phyloP scores from a whole-genome alignment of 805 yeast genomes.

The Blastobotrys peoriensis region DNA sequence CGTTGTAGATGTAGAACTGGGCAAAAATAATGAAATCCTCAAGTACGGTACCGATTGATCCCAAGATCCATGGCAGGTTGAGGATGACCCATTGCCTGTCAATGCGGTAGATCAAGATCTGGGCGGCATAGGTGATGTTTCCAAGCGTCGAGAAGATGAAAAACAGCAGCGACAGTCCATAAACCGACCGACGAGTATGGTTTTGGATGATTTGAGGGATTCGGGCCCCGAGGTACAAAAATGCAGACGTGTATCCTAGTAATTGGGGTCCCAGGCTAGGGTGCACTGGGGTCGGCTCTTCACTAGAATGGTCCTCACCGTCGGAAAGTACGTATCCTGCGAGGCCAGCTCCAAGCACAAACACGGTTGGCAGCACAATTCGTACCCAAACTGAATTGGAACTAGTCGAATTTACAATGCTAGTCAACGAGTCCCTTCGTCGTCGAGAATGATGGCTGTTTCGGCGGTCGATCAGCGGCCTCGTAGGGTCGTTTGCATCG shows the following conservation, averaged over 20 bases:
- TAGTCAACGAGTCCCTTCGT: slow-evolving; percentile 46
- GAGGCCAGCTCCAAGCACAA: slow-evolving; percentile 58
- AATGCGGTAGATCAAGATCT: slow-evolving; percentile 58
- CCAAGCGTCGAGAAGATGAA: slow-evolving; percentile 71
- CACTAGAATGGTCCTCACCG: slow-evolving; percentile 17
- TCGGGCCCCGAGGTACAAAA: slow-evolving; percentile 64
- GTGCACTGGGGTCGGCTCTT: slow-evolving; percentile 21
- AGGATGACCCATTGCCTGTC: slow-evolving; percentile 54
- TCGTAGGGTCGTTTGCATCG: slow-evolving; percentile 17
- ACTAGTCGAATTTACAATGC: slow-evolving; percentile 45
- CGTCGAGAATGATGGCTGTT: slow-evolving; percentile 32
- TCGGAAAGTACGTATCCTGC: slow-evolving; percentile 50
- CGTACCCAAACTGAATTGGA: slow-evolving; percentile 35
- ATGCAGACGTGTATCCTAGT: slow-evolving; percentile 65
- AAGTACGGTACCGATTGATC: slow-evolving; percentile 68
- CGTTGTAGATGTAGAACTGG: slow-evolving; percentile 60
- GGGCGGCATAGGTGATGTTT: slow-evolving; percentile 68
- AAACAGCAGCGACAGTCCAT: slow-evolving; percentile 79
- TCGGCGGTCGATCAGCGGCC: slow-evolving; percentile 22
- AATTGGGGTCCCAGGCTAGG: slow-evolving; percentile 51
- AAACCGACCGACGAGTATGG: slow-evolving; percentile 67
- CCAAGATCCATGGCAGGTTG: slow-evolving; percentile 72
- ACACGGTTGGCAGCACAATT: slow-evolving; percentile 52
- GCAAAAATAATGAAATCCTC: slow-evolving; percentile 62
- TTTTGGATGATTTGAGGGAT: slow-evolving; percentile 85